Evolutionary conservation across 257 asterid species (phyloP).

Genomic region (Salvia rosmarinus): DNA sequence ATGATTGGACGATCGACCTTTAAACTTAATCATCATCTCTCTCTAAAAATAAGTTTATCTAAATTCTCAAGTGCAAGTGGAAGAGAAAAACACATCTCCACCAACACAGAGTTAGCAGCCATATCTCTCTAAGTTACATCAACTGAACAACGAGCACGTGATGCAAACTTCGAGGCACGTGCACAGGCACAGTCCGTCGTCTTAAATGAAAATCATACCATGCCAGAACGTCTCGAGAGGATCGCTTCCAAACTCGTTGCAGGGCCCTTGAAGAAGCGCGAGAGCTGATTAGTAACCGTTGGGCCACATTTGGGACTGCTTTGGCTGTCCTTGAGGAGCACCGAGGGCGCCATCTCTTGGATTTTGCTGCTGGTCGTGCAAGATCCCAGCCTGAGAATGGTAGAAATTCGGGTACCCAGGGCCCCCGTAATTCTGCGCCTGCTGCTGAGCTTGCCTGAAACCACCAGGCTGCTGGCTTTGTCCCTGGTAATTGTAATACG

Average conservation of each 20-base stretch:
- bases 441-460: slow-evolving; percentile 73
- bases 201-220: slow-evolving; percentile 27
- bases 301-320: slow-evolving; percentile 86
- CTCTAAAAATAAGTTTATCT: slow-evolving; percentile 24
- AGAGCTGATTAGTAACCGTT: slow-evolving; percentile 66
- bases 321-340: slow-evolving; percentile 75
- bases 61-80: slow-evolving; percentile 32
- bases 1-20: slow-evolving; percentile 33
- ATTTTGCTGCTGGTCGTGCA: slow-evolving; percentile 71
- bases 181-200: slow-evolving; percentile 34
- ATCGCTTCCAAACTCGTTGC: slow-evolving; percentile 49
- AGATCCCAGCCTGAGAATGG: slow-evolving; percentile 67
- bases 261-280: slow-evolving; percentile 48
- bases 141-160: slow-evolving; percentile 44
- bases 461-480: slow-evolving; percentile 75
- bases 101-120: slow-evolving; percentile 56
- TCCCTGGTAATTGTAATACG: slow-evolving; percentile 60
- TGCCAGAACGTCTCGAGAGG: slow-evolving; percentile 43
- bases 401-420: slow-evolving; percentile 73
- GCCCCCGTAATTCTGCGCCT: slow-evolving; percentile 64
- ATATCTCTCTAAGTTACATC: slow-evolving; percentile 54
- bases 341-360: slow-evolving; percentile 65
- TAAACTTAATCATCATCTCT: slow-evolving; percentile 22
- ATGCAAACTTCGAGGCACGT: slow-evolving; percentile 48
- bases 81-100: slow-evolving; percentile 36